Evolutionary conservation across 164 flowering plant genomes (phyloP).

Genomic region (Sedum album): DNA sequence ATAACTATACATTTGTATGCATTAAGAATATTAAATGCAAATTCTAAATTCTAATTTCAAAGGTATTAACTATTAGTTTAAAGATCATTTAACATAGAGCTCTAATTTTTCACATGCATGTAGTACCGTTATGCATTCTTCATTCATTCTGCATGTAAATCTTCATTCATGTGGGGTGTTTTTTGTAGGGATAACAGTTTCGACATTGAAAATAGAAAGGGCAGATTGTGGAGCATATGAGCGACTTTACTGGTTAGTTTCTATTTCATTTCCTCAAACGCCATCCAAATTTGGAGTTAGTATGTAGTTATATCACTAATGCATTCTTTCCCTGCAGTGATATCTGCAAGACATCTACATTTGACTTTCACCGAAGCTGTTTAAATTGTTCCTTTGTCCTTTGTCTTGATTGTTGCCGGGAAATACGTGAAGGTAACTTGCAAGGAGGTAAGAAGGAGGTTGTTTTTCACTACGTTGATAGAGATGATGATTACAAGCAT

Average conservation of each 20-base stretch:
- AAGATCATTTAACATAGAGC: too few relatives aligned
- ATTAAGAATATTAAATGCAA: too few relatives aligned
- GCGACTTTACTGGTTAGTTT: conserved; percentile 47
- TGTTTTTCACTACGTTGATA: conserved; percentile 13
- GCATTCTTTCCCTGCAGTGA: conserved; percentile 24
- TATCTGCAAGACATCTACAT: conserved; percentile 53
- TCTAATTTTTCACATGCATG: too few relatives aligned
- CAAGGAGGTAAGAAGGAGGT: conserved; percentile 23
- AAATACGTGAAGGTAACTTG: conserved; percentile 37
- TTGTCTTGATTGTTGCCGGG: conserved; percentile 57
- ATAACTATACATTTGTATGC: too few relatives aligned
- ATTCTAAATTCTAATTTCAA: too few relatives aligned
- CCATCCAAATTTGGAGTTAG: neutral
- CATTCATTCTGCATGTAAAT: too few relatives aligned
- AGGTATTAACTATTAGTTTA: too few relatives aligned
- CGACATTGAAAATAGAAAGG: conserved; percentile 21
- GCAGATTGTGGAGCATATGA: conserved; percentile 23
- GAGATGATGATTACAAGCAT: conserved; percentile 36
- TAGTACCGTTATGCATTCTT: too few relatives aligned
- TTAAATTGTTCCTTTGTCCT: conserved; percentile 48
- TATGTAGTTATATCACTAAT: neutral
- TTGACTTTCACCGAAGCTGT: conserved; percentile 58
- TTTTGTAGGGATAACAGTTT: conserved; percentile 23
- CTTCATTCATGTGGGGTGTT: too few relatives aligned
- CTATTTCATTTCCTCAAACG: neutral